A percentile compares a stretch with the other conserved stretches of the same genome.
phyloP scores from a whole-genome alignment of 768 basidiomycete genomes.

The Amanita molliuscula region DNA sequence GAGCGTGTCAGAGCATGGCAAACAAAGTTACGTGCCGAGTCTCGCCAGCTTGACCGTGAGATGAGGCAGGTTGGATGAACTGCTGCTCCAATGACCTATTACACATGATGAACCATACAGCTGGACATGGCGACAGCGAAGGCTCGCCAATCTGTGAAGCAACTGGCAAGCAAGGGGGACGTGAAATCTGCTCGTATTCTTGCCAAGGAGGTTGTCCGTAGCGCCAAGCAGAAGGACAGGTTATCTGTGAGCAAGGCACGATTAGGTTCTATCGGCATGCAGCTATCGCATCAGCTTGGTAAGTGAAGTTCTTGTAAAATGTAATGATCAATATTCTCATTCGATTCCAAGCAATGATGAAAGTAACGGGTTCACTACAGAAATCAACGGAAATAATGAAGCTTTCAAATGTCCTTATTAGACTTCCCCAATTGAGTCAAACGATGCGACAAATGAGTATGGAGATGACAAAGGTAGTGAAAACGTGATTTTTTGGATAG shows the following conservation, averaged over 20 bases:
- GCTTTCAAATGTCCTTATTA: slow-evolving; percentile 86
- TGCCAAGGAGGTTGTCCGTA: slow-evolving; percentile 90
- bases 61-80: slow-evolving; percentile 76
- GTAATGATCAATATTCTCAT: neutral
- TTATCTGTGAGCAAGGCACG: slow-evolving; percentile 89
- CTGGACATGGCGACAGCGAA: slow-evolving; percentile 77
- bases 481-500: neutral
- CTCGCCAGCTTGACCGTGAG: slow-evolving; percentile 82
- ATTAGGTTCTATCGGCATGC: slow-evolving; percentile 81
- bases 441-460: slow-evolving; percentile 97
- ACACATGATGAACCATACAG: slow-evolving; percentile 28
- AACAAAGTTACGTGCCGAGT: slow-evolving; percentile 69
- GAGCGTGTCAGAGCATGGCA: slow-evolving; percentile 93
- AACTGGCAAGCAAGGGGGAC: slow-evolving; percentile 85
- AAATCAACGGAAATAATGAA: slow-evolving; percentile 99
- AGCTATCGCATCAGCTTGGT: slow-evolving; percentile 91
- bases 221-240: slow-evolving; percentile 89
- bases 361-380: slow-evolving; percentile 95
- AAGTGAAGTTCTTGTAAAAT: slow-evolving; percentile 16
- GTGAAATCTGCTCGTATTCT: slow-evolving; percentile 87
- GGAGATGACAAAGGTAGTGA: slow-evolving; percentile 94
- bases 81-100: neutral
- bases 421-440: slow-evolving; percentile 84
- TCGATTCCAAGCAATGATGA: slow-evolving; percentile 66
- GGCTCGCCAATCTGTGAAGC: slow-evolving; percentile 73